Base-by-base conservation (phyloP, 768 basidiomycete genomes). In the Tylopilus sp. region DNA sequence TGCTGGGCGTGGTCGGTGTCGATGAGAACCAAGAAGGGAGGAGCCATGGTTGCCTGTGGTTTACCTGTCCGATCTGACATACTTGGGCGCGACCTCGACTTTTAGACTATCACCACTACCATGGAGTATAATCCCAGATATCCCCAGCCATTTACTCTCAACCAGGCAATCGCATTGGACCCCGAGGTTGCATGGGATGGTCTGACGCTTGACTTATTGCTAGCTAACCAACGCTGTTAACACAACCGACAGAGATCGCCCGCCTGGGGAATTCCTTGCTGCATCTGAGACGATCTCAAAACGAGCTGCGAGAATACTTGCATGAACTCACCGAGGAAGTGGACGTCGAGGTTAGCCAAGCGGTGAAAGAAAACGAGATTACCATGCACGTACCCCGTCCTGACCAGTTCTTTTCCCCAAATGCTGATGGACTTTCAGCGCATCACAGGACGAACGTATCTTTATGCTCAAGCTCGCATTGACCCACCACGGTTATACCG, bases 371-470 rank as follows among this genome's bases (percentile, higher is more conserved):
- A 68, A 93, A 93, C 61, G 74, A 83, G 57, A 67, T 57, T 3
- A 85, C 87, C 38, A 88, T 93, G 90, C 64, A 68, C 42, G 65
- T 67, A 56, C 50, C 40, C 39, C n/a, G n/a, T n/a, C n/a, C 85
- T 60, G 50, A 69, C 15, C 28, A n/a, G 33, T 23, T 18, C 40
- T 40, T 28, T 51, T 52, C 44, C 28, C 40, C 46, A 23, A 35
- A 41, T n/a, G 35, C 60, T 59, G 47, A 66, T 42, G 12, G 25
- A 4, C 50, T 26, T 56, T 23, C 59, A 91, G 90, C 55, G 85
- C 78, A 7, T 88, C 89, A 8, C 90, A 91, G 68, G 79, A 86
- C 60, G 90, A 92, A 61, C 76, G 89, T 20, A 79, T 90, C 51
- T 69, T 70, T 23, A 88, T 91, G 46, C 74, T 90, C 46, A 80